Evolutionary conservation across 805 yeast species (phyloP).

Genomic region (Metschnikowia continentalis): DNA sequence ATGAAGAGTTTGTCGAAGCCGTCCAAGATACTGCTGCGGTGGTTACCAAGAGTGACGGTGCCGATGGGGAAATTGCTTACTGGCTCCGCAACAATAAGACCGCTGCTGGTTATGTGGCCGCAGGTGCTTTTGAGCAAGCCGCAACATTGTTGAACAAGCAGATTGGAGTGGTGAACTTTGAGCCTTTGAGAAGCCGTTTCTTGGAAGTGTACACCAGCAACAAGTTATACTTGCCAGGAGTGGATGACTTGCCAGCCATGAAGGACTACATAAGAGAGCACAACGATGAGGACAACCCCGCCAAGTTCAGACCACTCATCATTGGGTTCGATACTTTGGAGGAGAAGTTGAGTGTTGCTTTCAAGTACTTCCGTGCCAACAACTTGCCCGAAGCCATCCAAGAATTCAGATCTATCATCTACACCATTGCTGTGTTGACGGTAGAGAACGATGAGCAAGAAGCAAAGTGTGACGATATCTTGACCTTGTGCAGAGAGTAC

Average conservation of each 20-base stretch:
- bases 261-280: constrained; percentile 64
- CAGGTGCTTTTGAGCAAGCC: constrained; percentile 95
- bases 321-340: constrained; percentile 72
- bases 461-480: constrained; percentile 63
- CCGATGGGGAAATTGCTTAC: constrained; percentile 56
- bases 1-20: constrained; percentile 25
- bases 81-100: constrained; percentile 90
- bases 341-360: constrained; percentile 63
- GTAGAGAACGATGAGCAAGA: constrained; percentile 76
- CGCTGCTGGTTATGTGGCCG: constrained; percentile 90
- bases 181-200: constrained; percentile 80
- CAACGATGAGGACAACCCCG: constrained; percentile 50
- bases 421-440: constrained; percentile 65
- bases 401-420: constrained; percentile 73
- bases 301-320: constrained; percentile 54
- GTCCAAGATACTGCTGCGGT: constrained; percentile 10
- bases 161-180: constrained; percentile 80
- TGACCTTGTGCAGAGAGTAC: constrained; percentile 79
- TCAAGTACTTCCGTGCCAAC: constrained; percentile 77
- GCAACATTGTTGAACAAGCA: constrained; percentile 90
- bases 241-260: constrained; percentile 70
- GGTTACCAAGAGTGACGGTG: constrained; percentile 19
- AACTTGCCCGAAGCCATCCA: constrained; percentile 78
- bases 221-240: constrained; percentile 69
- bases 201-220: constrained; percentile 78